Evolutionary conservation across 352 stramenopile genomes (phyloP).

Genomic region (Phytophthora capsici): DNA sequence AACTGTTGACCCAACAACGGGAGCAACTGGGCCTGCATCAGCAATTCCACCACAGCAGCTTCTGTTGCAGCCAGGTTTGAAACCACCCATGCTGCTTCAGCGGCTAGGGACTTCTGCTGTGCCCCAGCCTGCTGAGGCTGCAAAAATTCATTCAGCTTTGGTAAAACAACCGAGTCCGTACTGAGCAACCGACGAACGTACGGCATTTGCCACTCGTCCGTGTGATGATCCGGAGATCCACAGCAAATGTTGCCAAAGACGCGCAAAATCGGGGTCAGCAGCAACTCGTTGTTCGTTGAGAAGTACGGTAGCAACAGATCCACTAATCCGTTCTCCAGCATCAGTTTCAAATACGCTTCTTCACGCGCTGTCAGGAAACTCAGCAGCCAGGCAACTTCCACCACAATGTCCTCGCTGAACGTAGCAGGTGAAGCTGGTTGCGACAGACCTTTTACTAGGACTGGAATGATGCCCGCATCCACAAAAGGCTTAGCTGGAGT

Average conservation of each 20-base stretch:
- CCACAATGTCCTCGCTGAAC: conserved; percentile 61
- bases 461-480: conserved; percentile 65
- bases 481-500: conserved; percentile 82
- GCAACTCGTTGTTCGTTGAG: conserved; percentile 56
- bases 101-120: conserved; percentile 46
- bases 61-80: conserved; percentile 80
- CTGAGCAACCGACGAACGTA: conserved; percentile 55
- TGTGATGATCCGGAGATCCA: conserved; percentile 69
- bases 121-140: conserved; percentile 26
- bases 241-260: conserved; percentile 87
- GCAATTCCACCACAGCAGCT: conserved; percentile 53
- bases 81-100: conserved; percentile 77
- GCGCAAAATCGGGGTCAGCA: conserved; percentile 79
- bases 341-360: conserved; percentile 67
- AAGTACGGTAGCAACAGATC: conserved; percentile 69
- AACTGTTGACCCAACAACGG: conserved; percentile 67
- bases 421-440: conserved; percentile 28
- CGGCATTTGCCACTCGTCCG: conserved; percentile 75
- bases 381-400: conserved; percentile 87
- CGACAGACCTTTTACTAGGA: conserved; percentile 49
- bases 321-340: conserved; percentile 67
- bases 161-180: conserved; percentile 59
- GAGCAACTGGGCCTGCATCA: conserved; percentile 61
- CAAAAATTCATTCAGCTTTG: conserved; percentile 66
- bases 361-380: conserved; percentile 88